Percentiles rank a stretch among this genome's conserved stretches.
Evolutionary conservation across 1,284 basidiomycete genomes (phyloP).

Genomic region (Bondarzewia mesenterica): DNA sequence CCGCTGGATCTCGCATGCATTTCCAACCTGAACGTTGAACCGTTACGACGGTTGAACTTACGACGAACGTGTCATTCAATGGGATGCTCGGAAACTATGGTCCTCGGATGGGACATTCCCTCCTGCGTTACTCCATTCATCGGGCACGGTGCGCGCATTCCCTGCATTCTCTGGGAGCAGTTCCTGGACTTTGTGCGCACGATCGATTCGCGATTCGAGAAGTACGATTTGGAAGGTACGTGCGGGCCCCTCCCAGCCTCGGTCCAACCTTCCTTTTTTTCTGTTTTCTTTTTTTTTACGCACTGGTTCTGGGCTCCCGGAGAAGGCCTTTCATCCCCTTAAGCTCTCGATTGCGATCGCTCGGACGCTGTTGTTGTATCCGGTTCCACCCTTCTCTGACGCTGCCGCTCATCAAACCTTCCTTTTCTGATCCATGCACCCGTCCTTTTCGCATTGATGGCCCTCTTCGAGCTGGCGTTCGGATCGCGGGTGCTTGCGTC

Average conservation of each 20-base stretch:
- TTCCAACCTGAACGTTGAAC: background rate
- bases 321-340: too few species aligned
- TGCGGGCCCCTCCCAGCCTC: conserved; percentile 4
- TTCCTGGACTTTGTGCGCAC: conserved; percentile 78
- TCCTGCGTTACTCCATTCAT: background rate
- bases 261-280: background rate
- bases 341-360: background rate
- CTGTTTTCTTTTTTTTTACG: background rate
- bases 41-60: too few species aligned
- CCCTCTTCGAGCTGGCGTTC: too few species aligned
- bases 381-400: conserved; percentile 1
- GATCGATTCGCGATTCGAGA: conserved; percentile 74
- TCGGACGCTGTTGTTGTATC: conserved; percentile 2
- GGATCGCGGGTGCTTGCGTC: too few species aligned
- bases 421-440: too few species aligned
- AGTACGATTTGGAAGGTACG: conserved; percentile 82
- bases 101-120: background rate
- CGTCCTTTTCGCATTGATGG: too few species aligned
- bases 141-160: background rate
- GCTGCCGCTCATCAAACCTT: too few species aligned
- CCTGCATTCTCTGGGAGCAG: conserved; percentile 33
- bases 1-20: too few species aligned
- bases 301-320: too few species aligned
- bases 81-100: background rate
- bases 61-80: background rate